Percentiles rank a stretch among this genome's conserved stretches.
Conservation (phyloP, 371 early-diverging fungal species). For the Apophysomyces trapeziformis region DNA sequence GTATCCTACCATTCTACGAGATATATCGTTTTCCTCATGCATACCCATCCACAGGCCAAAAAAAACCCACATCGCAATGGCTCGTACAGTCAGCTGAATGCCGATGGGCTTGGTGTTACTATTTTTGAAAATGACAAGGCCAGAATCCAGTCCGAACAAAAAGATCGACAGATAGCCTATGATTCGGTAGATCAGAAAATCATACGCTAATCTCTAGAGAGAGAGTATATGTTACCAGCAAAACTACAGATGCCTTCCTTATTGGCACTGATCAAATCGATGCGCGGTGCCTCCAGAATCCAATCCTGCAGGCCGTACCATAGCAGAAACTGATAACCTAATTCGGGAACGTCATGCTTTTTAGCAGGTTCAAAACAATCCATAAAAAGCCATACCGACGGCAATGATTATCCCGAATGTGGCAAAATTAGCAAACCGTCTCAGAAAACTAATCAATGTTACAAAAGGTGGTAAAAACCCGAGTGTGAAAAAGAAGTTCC, state of each 20-base stretch:
- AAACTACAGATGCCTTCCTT: conserved; percentile 91
- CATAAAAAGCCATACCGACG: conserved; percentile 36
- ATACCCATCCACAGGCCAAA: conserved; percentile 38
- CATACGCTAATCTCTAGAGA: neutral
- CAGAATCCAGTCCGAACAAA: conserved; percentile 71
- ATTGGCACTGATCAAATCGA: conserved; percentile 82
- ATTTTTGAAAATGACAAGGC: conserved; percentile 38
- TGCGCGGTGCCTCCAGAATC: conserved; percentile 80
- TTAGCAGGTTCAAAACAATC: neutral
- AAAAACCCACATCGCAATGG: conserved; percentile 30
- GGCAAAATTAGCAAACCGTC: conserved; percentile 44
- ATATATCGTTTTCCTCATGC: conserved; percentile 44
- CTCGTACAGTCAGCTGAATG: conserved; percentile 20
- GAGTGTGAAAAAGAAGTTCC: conserved; percentile 98
- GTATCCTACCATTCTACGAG: conserved; percentile 69
- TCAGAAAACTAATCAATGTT: conserved; percentile 53
- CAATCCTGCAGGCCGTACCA: conserved; percentile 69
- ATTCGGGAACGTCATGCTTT: too few species aligned
- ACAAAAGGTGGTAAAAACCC: conserved; percentile 84
- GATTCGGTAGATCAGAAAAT: conserved; percentile 10
- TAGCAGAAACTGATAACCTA: conserved; percentile 64
- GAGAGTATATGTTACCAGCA: conserved; percentile 48
- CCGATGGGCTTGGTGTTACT: conserved; percentile 11
- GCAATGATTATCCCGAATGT: conserved; percentile 52
- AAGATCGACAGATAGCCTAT: conserved; percentile 85